Base-by-base conservation (phyloP, 164 flowering plant genomes). In the Cinnamomum micranthum region DNA sequence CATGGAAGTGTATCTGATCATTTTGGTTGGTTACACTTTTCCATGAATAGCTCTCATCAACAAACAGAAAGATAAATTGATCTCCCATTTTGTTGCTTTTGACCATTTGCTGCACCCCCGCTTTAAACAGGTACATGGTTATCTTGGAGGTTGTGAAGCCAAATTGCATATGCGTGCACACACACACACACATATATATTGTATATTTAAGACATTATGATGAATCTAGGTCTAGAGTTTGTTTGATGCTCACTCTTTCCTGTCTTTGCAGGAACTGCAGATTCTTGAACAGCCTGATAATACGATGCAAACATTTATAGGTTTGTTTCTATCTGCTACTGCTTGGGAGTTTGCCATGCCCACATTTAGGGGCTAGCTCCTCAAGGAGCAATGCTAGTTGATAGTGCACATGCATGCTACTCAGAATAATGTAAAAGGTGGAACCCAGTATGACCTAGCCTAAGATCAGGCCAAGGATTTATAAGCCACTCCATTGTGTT, bases 221-320 rank as follows among this genome's bases (percentile, higher is more conserved):
- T 28, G 52, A 7, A 19, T 10, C 65, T 24, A 12, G 4, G 51
- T 28, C 55, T 25, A 23, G 55, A 23, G 67, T 64, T 59, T 71
- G 3, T 59, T 41, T 5, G 2, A n/a, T 59, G 14, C 59, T 23
- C 41, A 2, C n/a, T 66, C 20, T 67, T 19, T 67, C 20, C 22
- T 76, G 6, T 14, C 23, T 50, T 33, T 69, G 19, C 41, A 60
- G 75, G 72, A 59, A 31, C 19, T 41, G 33, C 50, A 67, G 55
- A 71, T 50, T 50, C 50, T 51, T 50, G 72, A 67, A 70, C 27
- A 22, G 58, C 50, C 28, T 50, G 2, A 33, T 60, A 23, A 31
- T 71, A 47, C 69, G 15, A 15, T 33, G 0, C 23, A 55, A 24
- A 58, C 75, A 28, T 67, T 14, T 28, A 51, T 50, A 74, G 75